A percentile compares a stretch with the other conserved stretches of the same genome.
phyloP scores from a whole-genome alignment of 2,329 filamentous ascomycete genomes.

The Tolypocladium inflatum region DNA sequence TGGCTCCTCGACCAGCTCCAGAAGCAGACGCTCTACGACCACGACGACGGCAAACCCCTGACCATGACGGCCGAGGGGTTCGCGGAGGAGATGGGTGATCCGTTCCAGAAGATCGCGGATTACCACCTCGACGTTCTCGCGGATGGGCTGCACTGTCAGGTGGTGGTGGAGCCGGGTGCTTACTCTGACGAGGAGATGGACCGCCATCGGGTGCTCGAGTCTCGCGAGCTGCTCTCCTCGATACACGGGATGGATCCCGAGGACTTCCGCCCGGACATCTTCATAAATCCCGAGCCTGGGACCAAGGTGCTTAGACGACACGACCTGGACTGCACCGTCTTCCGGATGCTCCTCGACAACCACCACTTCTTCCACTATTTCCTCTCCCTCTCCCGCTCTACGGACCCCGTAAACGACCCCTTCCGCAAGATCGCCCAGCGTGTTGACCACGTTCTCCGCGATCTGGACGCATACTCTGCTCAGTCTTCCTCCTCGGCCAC shows the following conservation, averaged over 20 bases:
- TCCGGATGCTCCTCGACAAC: constrained; percentile 44
- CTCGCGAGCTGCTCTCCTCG: constrained; percentile 40
- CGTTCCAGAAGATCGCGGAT: constrained; percentile 37
- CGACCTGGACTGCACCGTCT: constrained; percentile 41
- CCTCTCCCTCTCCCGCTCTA: constrained; percentile 31
- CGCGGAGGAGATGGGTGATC: constrained; percentile 35
- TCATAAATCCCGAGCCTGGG: constrained; percentile 17
- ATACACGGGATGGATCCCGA: constrained; percentile 29
- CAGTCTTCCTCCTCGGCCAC: not conserved
- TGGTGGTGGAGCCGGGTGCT: constrained; percentile 23
- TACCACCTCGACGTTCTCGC: constrained; percentile 43
- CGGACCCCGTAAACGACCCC: constrained; percentile 33
- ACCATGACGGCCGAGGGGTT: constrained; percentile 33
- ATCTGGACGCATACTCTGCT: constrained; percentile 26
- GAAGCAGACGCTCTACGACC: constrained; percentile 34
- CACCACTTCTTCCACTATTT: constrained; percentile 46
- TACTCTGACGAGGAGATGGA: constrained; percentile 19
- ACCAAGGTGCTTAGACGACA: constrained; percentile 29
- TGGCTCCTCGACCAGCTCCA: constrained; percentile 46
- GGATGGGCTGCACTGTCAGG: constrained; percentile 39
- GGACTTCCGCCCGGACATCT: constrained; percentile 38
- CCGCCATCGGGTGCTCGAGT: constrained; percentile 34
- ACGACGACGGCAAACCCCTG: constrained; percentile 25
- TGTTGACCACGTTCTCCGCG: constrained; percentile 34
- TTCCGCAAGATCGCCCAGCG: constrained; percentile 40